Evolutionary conservation across 1,284 basidiomycete genomes (phyloP).

Genomic region (Pascua guehoae): DNA sequence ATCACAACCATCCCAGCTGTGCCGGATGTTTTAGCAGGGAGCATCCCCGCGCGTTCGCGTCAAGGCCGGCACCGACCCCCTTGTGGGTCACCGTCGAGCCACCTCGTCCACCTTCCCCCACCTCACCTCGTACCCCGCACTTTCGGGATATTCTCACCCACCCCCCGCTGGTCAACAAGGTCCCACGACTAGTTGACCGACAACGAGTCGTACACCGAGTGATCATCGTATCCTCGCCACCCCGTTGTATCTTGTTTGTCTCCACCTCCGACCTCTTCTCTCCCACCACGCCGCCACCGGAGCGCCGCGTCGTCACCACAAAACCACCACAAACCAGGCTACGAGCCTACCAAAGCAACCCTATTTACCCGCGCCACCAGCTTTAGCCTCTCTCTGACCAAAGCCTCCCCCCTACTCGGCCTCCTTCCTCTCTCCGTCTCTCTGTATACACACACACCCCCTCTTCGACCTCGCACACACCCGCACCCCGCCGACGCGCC

Average conservation of each 20-base stretch:
- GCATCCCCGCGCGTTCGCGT: background rate
- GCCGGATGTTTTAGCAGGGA: too few species aligned
- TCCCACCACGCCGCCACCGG: background rate
- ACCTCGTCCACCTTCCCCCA: background rate
- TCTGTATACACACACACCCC: background rate
- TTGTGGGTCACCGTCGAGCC: conserved; percentile 22
- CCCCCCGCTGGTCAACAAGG: too few species aligned
- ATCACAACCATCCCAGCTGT: too few species aligned
- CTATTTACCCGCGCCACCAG: too few species aligned
- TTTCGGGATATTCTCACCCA: background rate
- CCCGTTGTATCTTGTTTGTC: too few species aligned
- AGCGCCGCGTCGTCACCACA: too few species aligned
- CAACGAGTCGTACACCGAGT: background rate
- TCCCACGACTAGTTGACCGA: too few species aligned
- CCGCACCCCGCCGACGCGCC: background rate
- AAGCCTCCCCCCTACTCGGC: background rate
- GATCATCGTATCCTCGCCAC: background rate
- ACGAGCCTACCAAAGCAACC: too few species aligned
- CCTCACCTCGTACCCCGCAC: background rate
- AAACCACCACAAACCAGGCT: too few species aligned
- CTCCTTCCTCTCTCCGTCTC: background rate
- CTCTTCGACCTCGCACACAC: background rate
- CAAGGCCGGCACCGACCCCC: conserved; percentile 21
- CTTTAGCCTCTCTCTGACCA: background rate
- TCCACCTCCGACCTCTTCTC: background rate